Conservation (phyloP, 106 monocot genomes). For the Dendrobium catenatum region DNA sequence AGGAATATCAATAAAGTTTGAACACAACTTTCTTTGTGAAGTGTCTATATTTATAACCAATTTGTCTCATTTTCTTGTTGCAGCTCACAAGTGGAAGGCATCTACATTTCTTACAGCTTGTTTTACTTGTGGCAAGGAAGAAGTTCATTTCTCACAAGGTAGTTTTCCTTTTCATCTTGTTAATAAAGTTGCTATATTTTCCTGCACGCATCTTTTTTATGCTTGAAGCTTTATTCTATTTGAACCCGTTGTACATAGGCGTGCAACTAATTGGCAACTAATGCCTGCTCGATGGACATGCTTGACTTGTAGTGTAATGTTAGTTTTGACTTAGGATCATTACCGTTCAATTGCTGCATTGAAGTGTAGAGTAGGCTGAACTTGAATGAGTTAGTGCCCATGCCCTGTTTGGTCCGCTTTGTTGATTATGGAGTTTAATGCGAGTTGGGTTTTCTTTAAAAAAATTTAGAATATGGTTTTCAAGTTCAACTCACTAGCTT, state of each 20-base stretch:
- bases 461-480: too few relatives aligned
- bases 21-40: neutral
- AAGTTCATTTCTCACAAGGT: conserved; percentile 43
- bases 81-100: conserved; percentile 47
- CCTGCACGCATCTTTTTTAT: neutral
- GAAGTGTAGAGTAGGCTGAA: too few relatives aligned
- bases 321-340: too few relatives aligned
- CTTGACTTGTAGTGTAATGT: too few relatives aligned
- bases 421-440: too few relatives aligned
- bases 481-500: too few relatives aligned
- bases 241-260: neutral
- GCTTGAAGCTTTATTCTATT: neutral
- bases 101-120: conserved; percentile 38
- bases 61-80: conserved; percentile 1
- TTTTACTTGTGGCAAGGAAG: conserved; percentile 49
- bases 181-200: neutral
- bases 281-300: too few relatives aligned
- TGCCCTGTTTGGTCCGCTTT: too few relatives aligned
- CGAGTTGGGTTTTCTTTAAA: too few relatives aligned
- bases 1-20: neutral
- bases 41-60: neutral
- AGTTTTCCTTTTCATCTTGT: conserved; percentile 1
- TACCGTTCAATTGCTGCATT: too few relatives aligned
- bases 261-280: neutral
- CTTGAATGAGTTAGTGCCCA: too few relatives aligned